Evolutionary conservation across 495 filamentous ascomycete genomes (phyloP).

Genomic region (Penicillium simplicissimum): DNA sequence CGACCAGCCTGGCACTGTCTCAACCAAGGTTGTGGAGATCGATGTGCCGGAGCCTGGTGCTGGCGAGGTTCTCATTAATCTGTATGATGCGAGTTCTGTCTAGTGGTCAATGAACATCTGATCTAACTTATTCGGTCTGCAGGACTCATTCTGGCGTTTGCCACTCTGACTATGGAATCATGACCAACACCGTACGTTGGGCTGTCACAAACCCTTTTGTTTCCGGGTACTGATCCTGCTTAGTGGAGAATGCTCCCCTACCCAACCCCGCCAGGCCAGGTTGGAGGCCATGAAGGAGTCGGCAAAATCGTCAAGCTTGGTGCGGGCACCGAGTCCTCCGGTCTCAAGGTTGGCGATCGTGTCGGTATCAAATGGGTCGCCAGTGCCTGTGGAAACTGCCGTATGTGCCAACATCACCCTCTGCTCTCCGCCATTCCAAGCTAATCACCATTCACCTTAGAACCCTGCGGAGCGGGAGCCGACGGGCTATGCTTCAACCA

Average conservation of each 20-base stretch:
- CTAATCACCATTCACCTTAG: conserved; percentile 16
- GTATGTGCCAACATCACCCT: conserved; percentile 22
- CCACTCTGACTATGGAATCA: conserved; percentile 65
- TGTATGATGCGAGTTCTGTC: conserved; percentile 39
- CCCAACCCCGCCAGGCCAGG: conserved; percentile 64
- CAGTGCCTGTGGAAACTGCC: conserved; percentile 51
- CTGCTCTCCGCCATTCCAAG: background rate
- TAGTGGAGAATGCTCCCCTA: conserved; percentile 58
- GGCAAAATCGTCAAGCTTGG: conserved; percentile 63
- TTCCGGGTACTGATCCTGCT: conserved; percentile 9
- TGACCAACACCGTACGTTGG: conserved; percentile 51
- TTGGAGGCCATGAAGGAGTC: conserved; percentile 66
- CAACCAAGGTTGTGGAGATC: conserved; percentile 65
- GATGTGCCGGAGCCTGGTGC: conserved; percentile 65
- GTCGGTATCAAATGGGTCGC: conserved; percentile 62
- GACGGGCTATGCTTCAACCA: conserved; percentile 61
- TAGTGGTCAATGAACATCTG: background rate
- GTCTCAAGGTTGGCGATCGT: conserved; percentile 63
- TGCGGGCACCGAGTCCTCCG: conserved; percentile 46
- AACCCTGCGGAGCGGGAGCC: conserved; percentile 56
- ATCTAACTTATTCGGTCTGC: conserved; percentile 9
- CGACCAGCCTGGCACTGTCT: conserved; percentile 67
- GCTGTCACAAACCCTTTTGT: conserved; percentile 1
- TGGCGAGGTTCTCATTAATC: conserved; percentile 65
- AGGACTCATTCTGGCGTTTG: conserved; percentile 72